Percentiles rank a stretch among this genome's conserved stretches.
phyloP scores from a whole-genome alignment of 108 stramenopile species.

The Nitzschia sp. region DNA sequence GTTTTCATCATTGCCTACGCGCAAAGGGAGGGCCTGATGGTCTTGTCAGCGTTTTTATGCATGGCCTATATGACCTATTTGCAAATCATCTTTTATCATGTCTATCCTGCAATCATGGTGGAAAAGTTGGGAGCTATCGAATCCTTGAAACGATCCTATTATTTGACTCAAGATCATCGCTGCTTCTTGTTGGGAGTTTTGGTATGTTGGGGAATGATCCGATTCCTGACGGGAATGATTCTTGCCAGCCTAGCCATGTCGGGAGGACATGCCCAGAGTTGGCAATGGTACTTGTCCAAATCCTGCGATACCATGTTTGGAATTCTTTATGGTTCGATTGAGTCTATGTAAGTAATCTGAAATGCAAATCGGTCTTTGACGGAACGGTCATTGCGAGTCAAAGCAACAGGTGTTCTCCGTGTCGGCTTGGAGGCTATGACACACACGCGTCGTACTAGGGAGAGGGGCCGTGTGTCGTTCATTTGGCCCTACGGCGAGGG shows the following conservation, averaged over 20 bases:
- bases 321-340: slow-evolving; percentile 2
- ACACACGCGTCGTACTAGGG: too few relatives aligned
- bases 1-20: background rate
- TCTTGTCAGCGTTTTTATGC: background rate
- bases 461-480: too few relatives aligned
- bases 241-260: background rate
- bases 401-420: too few relatives aligned
- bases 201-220: background rate
- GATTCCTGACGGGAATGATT: slow-evolving; percentile 10
- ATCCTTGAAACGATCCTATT: slow-evolving; percentile 17
- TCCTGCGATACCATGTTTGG: background rate
- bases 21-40: background rate
- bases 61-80: background rate
- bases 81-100: background rate
- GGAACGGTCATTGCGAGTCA: too few relatives aligned
- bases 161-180: slow-evolving; percentile 5
- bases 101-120: slow-evolving; percentile 23
- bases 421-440: too few relatives aligned
- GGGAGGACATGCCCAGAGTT: background rate
- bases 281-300: background rate
- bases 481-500: too few relatives aligned
- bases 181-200: slow-evolving; percentile 10
- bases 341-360: slow-evolving; percentile 11
- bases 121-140: slow-evolving; percentile 15
- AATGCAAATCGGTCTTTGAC: too few relatives aligned